phyloP scores from a whole-genome alignment of 345 rosid species.

The Eucalyptus virginea region DNA sequence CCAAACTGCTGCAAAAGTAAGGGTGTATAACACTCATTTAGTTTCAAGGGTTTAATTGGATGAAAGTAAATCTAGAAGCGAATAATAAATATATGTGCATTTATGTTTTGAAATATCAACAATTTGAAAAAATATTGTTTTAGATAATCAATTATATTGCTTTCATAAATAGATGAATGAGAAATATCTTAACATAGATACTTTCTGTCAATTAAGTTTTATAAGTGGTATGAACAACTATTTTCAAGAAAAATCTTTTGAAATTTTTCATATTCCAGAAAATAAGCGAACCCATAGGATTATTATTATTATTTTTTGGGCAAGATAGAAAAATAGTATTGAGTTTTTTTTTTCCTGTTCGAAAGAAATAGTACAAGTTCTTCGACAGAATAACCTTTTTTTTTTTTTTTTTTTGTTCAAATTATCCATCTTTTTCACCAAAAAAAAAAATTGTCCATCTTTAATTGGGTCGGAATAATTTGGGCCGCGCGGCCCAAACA shows the following conservation, averaged over 20 bases:
- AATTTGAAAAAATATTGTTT: fast-evolving
- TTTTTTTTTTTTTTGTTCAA: too few relatives aligned
- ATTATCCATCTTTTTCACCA: neutral
- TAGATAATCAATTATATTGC: neutral
- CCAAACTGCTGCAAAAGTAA: neutral
- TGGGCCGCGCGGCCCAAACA: neutral
- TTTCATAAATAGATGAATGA: neutral
- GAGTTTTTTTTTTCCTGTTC: neutral
- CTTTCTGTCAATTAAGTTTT: neutral
- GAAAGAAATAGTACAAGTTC: fast-evolving
- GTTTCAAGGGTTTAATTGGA: neutral
- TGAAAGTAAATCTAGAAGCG: fast-evolving
- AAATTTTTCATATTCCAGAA: neutral
- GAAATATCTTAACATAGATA: neutral
- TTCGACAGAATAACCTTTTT: neutral
- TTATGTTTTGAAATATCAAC: neutral
- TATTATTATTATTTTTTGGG: neutral
- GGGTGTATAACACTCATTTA: fast-evolving
- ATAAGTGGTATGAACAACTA: fast-evolving
- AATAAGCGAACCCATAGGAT: neutral
- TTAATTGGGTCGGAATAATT: neutral
- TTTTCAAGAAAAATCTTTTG: neutral
- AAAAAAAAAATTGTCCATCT: neutral
- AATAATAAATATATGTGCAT: neutral
- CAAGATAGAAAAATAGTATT: fast-evolving